A percentile compares a stretch with the other conserved stretches of the same genome.
phyloP scores from a whole-genome alignment of 495 filamentous ascomycete genomes.

The Staphylotrichum longicolle region DNA sequence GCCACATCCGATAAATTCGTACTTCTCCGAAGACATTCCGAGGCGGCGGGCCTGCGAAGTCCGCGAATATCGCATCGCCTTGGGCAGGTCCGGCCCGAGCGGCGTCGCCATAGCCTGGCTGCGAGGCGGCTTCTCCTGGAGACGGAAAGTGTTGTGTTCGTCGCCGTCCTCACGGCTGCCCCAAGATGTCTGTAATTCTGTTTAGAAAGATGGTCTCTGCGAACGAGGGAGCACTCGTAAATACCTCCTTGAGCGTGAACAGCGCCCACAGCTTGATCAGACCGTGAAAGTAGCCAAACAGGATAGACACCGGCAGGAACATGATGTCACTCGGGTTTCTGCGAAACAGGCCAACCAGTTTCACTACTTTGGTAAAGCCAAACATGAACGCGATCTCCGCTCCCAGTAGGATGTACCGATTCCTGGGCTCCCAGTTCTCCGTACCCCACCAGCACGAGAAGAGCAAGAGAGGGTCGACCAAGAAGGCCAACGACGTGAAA shows the following conservation, averaged over 20 bases:
- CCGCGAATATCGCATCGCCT: slow-evolving; percentile 17
- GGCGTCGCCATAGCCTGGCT: slow-evolving; percentile 51
- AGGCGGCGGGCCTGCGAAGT: slow-evolving; percentile 24
- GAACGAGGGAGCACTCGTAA: not conserved
- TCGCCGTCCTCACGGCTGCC: slow-evolving; percentile 67
- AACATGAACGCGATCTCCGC: slow-evolving; percentile 53
- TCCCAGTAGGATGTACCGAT: slow-evolving; percentile 46
- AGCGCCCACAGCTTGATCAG: slow-evolving; percentile 74
- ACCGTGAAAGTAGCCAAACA: slow-evolving; percentile 77
- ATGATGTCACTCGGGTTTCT: slow-evolving; percentile 67
- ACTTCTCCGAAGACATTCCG: slow-evolving; percentile 17
- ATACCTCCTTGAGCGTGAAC: slow-evolving; percentile 67
- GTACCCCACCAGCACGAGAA: slow-evolving; percentile 52
- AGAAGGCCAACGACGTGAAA: slow-evolving; percentile 65
- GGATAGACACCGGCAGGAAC: slow-evolving; percentile 67
- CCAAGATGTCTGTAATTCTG: slow-evolving; percentile 58
- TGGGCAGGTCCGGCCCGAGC: slow-evolving; percentile 31
- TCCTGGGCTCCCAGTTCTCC: slow-evolving; percentile 42
- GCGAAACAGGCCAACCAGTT: slow-evolving; percentile 70
- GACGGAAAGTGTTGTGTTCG: slow-evolving; percentile 56
- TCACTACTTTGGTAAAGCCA: slow-evolving; percentile 69
- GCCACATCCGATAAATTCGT: slow-evolving; percentile 20
- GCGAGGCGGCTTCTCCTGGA: slow-evolving; percentile 50
- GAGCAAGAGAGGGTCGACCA: slow-evolving; percentile 62
- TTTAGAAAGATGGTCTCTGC: not conserved